These are phyloP conservation scores for Lithospermum erythrorhizon DNA, from an alignment of 257 asterid species.

Conservation along the genomic window DNA sequence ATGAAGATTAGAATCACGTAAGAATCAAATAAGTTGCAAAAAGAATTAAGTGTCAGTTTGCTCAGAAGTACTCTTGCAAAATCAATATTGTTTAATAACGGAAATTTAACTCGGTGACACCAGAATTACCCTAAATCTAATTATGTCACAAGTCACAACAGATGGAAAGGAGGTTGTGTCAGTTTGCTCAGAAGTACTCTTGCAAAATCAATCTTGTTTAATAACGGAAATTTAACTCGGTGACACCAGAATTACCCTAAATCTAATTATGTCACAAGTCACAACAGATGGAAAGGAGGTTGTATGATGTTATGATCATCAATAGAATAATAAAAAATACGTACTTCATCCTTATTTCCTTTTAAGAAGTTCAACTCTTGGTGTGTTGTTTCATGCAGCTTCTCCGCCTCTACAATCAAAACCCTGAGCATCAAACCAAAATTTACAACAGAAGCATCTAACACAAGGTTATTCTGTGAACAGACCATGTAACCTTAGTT, in stretches of 20 bases:
- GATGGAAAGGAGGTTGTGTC: background rate
- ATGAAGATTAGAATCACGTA: background rate
- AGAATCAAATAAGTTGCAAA: background rate
- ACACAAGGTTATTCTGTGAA: slow-evolving; percentile 1
- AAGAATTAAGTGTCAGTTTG: background rate
- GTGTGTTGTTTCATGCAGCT: slow-evolving; percentile 48
- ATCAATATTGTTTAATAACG: background rate
- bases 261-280: background rate
- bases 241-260: background rate
- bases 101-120: background rate
- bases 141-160: background rate
- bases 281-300: background rate
- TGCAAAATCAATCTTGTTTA: background rate
- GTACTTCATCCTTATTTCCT: slow-evolving; percentile 58
- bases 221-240: background rate
- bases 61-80: background rate
- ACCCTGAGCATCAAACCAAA: slow-evolving; percentile 24
- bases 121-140: background rate
- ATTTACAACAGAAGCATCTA: slow-evolving; percentile 7
- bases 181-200: background rate
- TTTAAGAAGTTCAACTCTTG: slow-evolving; percentile 62
- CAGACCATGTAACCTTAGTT: slow-evolving; percentile 57
- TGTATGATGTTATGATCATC: background rate
- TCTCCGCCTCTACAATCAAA: slow-evolving; percentile 72
- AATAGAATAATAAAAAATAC: slow-evolving; percentile 10